phyloP scores from a whole-genome alignment of 2,329 filamentous ascomycete species.

The Rhexocercosporidium sp. region DNA sequence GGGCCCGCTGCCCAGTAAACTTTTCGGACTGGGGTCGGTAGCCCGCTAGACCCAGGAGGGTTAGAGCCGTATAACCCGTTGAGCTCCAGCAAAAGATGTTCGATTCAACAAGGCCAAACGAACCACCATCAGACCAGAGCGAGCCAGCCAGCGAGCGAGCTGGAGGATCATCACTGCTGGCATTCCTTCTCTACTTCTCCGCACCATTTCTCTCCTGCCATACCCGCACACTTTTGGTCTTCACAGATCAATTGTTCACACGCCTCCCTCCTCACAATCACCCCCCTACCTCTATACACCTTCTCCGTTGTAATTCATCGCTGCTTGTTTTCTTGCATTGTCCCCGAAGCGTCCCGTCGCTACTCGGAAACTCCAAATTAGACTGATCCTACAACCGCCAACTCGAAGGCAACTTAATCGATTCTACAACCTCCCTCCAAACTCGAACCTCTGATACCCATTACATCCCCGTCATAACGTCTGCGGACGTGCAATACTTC shows the following conservation, averaged over 20 bases:
- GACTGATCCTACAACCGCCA: slow-evolving; percentile 17
- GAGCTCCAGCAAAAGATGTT: slow-evolving; percentile 14
- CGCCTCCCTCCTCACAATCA: slow-evolving; percentile 7
- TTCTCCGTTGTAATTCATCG: slow-evolving; percentile 15
- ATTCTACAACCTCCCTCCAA: not conserved
- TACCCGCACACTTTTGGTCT: slow-evolving; percentile 20
- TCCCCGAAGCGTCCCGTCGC: slow-evolving; percentile 15
- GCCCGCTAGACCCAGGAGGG: not conserved
- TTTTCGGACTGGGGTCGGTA: not conserved
- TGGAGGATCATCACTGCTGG: slow-evolving; percentile 23
- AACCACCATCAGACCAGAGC: not conserved
- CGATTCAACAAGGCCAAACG: slow-evolving; percentile 15
- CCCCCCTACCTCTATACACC: not conserved
- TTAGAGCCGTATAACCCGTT: slow-evolving; percentile 12
- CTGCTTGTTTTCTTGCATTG: slow-evolving; percentile 18
- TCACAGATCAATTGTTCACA: slow-evolving; percentile 16
- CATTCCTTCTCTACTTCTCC: slow-evolving; percentile 17
- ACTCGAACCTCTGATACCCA: slow-evolving; percentile 23
- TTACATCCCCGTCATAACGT: slow-evolving; percentile 31
- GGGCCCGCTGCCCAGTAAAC: not conserved
- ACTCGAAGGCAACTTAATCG: slow-evolving; percentile 9
- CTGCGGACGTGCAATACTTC: slow-evolving; percentile 39
- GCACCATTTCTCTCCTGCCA: slow-evolving; percentile 14
- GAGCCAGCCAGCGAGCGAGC: not conserved
- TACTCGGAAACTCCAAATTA: slow-evolving; percentile 20